Base-by-base conservation (phyloP, 1,284 basidiomycete genomes). In the Exobasidium rhododendri region DNA sequence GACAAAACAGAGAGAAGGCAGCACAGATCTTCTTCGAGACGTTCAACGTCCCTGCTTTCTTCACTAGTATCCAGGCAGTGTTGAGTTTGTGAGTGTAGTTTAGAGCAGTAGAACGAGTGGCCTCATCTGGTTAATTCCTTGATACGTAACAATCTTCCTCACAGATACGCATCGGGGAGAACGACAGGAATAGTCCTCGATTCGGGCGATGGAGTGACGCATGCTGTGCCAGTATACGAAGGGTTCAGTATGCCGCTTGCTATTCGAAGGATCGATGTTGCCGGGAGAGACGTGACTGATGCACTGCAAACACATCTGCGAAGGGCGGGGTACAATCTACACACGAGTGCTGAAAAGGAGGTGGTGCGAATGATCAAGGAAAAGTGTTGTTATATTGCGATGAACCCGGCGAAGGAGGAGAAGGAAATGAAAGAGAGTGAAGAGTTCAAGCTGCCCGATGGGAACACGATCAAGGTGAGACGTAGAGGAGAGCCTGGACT, bases 201-300 rank as follows among this genome's bases (percentile, higher is more conserved):
- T 80, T 97, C 96, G 2, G 96, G 96, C 11, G 96, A 99, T 79
- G 96, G 96, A 24, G 96, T 99, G 1, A 97, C 96, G 22, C 96
- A 99, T 72, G 92, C 96, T 2, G 96, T 99, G 2, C 96, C 96
- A 2, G 96, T 99, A 10, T 99, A 96, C 76, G 96, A 99, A 80
- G 96, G 96, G 0, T 98, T 98, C 83, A 94, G 92, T 7, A 97
- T 98, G 91, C 94, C 94, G 40, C 92, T 98, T 79, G 94, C 96
- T 40, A 94, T 98, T 69, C 88, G 93, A 58, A 84, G 96, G 65
- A 85, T 99, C 62, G 96, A 99, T 80, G 87, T 99, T 4, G 96
- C 96, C 24, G 96, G 96, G 71, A 85, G 93, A 88, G 92, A 81
- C 72, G 91, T 99, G 46, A 98, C 96, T 24, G 93, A 98, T 75